Evolutionary conservation across 108 stramenopile species (phyloP), one percentile per base, ranked within the genome.

Genomic region (Nitzschia palea): DNA sequence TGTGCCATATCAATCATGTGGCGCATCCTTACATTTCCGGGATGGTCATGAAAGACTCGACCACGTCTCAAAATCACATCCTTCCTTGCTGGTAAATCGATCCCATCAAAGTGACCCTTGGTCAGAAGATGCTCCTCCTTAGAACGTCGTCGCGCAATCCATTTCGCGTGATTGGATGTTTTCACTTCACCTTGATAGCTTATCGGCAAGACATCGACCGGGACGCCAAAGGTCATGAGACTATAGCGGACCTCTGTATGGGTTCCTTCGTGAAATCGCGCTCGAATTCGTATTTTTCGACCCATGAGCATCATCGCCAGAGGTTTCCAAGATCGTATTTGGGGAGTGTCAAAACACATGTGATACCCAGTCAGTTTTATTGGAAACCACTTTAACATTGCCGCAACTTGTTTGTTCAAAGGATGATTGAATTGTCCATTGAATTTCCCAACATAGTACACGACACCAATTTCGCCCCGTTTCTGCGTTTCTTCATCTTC

Each of bases 201-300:
- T 6, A 67, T 26, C 17, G 65, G 65, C 23, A 67, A 30, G 40
- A 35, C 54, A 9, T 54, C 28, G 2, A 28, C 65, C 17, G 65
- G 65, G 27, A 67, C 50, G 17, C 65, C 65, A 28, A 67, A 67
- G 5, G 65, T 55, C 36, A 67, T 40, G 36, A 67, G 52, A 6
- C 50, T 44, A 34, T 67, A 67, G 4, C 44, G 20, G 32, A 47
- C 25, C 28, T 67, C 65, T 20, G 18, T 67, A 18, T 55, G 35
- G 8, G 65, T 27, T 23, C 65, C 65, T 35, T 56, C 55, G 28
- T 56, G 55, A 32, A 56, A 32, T 2, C 55, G 55, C 12, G 10
- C 27, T 56, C 55, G 29, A 2, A 34, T 32, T 35, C 55, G 29
- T 2, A 32, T 31, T 32, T 56, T 56, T 32, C 33, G 30, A 8